Percentiles rank a stretch among this genome's conserved stretches.
phyloP scores from a whole-genome alignment of 306 rosid genomes.

The Casuarina equisetifolia region DNA sequence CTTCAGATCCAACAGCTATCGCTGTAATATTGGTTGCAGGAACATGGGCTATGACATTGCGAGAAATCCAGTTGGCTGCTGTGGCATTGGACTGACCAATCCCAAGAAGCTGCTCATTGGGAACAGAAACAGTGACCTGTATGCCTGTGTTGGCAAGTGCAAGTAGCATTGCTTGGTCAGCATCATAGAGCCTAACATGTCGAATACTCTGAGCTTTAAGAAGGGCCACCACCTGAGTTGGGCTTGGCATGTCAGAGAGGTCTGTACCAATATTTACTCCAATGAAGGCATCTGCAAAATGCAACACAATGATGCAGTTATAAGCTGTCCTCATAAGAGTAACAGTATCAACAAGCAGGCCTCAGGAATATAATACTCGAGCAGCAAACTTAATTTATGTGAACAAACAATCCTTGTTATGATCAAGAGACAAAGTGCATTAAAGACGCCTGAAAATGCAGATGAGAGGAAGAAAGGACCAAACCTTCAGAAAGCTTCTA shows the following conservation, averaged over 20 bases:
- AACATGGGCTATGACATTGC: slow-evolving; percentile 81
- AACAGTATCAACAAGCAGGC: neutral
- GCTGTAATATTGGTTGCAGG: slow-evolving; percentile 91
- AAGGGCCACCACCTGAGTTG: slow-evolving; percentile 75
- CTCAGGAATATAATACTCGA: neutral
- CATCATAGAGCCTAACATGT: slow-evolving; percentile 77
- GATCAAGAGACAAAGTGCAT: neutral
- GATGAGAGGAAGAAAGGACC: neutral
- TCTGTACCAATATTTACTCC: slow-evolving; percentile 90
- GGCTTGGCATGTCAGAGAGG: slow-evolving; percentile 82
- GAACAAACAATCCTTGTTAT: neutral
- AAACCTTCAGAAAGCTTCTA: neutral
- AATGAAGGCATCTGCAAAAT: slow-evolving; percentile 66
- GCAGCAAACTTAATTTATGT: neutral
- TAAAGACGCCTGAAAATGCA: neutral
- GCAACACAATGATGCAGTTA: slow-evolving; percentile 7
- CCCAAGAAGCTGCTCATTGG: slow-evolving; percentile 87
- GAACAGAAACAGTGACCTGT: slow-evolving; percentile 72
- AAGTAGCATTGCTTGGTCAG: slow-evolving; percentile 72
- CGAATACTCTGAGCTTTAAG: slow-evolving; percentile 80
- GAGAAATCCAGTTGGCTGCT: slow-evolving; percentile 90
- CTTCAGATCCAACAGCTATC: slow-evolving; percentile 88
- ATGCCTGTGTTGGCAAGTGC: slow-evolving; percentile 87
- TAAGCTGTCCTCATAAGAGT: neutral
- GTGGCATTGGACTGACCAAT: slow-evolving; percentile 96